These are phyloP conservation scores for Oryza australiensis DNA, from an alignment of 176 grass and related monocot species.

Conservation along the genomic window DNA sequence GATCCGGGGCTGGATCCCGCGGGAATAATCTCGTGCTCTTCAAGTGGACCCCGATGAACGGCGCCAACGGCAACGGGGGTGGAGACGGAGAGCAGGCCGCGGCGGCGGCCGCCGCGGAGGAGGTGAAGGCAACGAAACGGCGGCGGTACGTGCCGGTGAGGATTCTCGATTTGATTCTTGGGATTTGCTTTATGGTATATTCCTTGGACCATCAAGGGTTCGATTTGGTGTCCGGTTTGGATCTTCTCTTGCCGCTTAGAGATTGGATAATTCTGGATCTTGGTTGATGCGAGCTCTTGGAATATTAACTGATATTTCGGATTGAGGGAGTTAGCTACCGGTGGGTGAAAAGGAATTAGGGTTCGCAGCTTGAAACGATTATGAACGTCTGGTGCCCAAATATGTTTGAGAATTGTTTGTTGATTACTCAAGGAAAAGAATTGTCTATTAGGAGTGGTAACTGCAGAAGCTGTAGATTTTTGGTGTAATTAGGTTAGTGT, in stretches of 20 bases:
- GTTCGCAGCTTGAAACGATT: background rate
- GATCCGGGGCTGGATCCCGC: constrained; percentile 14
- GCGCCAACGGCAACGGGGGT: constrained; percentile 24
- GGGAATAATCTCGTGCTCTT: constrained; percentile 57
- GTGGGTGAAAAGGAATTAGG: background rate
- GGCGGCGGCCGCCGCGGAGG: background rate
- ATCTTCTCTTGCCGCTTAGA: constrained; percentile 13
- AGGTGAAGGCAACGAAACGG: constrained; percentile 22
- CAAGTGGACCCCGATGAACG: constrained; percentile 62
- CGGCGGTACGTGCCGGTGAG: constrained; percentile 60
- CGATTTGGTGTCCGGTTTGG: background rate
- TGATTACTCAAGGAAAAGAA: background rate
- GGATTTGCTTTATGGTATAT: background rate
- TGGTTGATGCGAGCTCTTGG: background rate
- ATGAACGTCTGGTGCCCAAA: background rate
- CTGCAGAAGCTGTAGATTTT: background rate
- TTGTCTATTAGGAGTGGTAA: background rate
- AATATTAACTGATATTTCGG: background rate
- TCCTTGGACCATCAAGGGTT: background rate
- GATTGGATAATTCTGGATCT: constrained; percentile 12
- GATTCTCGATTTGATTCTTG: constrained; percentile 18
- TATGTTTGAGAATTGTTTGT: background rate
- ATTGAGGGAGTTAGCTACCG: background rate
- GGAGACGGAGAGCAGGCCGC: background rate
- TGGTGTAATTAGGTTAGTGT: background rate